These are phyloP conservation scores for Thalassiosira sp. DNA, from an alignment of 352 stramenopile species.

Conservation along the genomic window DNA sequence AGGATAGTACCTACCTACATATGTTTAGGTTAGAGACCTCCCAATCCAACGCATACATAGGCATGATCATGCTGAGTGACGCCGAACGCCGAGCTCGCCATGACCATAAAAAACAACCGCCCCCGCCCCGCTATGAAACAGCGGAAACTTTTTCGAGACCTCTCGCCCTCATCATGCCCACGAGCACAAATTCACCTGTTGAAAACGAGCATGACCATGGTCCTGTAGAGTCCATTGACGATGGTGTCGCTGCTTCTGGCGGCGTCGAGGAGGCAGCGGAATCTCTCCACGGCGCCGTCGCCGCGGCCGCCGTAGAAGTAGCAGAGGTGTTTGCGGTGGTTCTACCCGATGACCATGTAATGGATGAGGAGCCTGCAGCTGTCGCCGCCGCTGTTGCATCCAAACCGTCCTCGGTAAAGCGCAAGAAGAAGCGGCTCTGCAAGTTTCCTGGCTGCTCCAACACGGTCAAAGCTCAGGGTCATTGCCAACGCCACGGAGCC, in stretches of 20 bases:
- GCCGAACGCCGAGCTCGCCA: too few relatives aligned
- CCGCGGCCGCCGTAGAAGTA: not conserved
- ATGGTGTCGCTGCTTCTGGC: not conserved
- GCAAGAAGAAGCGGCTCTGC: conserved; percentile 48
- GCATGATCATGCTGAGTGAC: too few relatives aligned
- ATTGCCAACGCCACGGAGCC: conserved; percentile 69
- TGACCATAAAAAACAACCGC: too few relatives aligned
- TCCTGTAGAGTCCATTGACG: not conserved
- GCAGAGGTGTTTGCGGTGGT: not conserved
- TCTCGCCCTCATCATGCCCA: too few relatives aligned
- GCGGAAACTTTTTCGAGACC: too few relatives aligned
- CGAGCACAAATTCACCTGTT: too few relatives aligned
- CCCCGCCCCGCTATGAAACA: too few relatives aligned
- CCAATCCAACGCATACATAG: too few relatives aligned
- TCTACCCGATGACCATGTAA: not conserved
- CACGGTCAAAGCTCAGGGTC: conserved; percentile 64
- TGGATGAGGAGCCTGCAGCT: not conserved
- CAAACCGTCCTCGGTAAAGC: not conserved
- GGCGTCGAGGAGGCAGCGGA: not conserved
- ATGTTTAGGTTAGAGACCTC: too few relatives aligned
- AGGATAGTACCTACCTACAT: too few relatives aligned
- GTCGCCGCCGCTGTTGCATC: not conserved
- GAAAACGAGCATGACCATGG: too few relatives aligned
- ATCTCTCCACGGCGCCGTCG: not conserved
- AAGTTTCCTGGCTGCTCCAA: conserved; percentile 50